Conservation (phyloP, 202 grass and related monocot genomes). For the Elaeis oleifera region DNA sequence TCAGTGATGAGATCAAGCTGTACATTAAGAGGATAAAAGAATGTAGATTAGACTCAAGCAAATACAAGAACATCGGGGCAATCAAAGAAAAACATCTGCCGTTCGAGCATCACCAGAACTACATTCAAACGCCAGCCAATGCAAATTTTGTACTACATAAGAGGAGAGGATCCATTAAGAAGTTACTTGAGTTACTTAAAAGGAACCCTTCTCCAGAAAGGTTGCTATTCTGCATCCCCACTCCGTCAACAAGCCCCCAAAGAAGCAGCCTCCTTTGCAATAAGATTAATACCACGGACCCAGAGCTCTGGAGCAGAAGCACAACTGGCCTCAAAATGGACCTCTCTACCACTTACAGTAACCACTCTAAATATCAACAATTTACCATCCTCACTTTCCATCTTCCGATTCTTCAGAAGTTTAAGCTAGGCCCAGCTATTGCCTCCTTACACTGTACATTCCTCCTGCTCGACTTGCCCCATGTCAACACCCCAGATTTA, state of each 20-base stretch:
- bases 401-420: conserved; percentile 29
- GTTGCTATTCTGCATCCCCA: neutral
- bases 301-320: conserved; percentile 33
- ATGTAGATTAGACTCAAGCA: too few relatives aligned
- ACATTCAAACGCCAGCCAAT: too few relatives aligned
- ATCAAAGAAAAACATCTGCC: too few relatives aligned
- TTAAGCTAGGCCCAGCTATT: conserved; percentile 29
- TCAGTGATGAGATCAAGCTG: too few relatives aligned
- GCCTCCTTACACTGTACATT: conserved; percentile 54
- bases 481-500: conserved; percentile 46
- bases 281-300: conserved; percentile 55
- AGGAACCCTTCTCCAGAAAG: too few relatives aligned
- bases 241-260: neutral
- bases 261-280: conserved; percentile 21
- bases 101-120: too few relatives aligned
- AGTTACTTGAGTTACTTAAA: too few relatives aligned
- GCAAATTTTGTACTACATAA: too few relatives aligned
- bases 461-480: conserved; percentile 39
- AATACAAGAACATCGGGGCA: too few relatives aligned
- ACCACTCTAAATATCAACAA: conserved; percentile 37
- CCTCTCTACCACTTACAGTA: conserved; percentile 35
- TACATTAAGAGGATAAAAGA: too few relatives aligned
- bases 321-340: conserved; percentile 45
- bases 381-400: conserved; percentile 14
- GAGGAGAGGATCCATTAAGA: too few relatives aligned